Evolutionary conservation across 2,329 filamentous ascomycete genomes (phyloP).

Genomic region (Chaetomium strumarium): DNA sequence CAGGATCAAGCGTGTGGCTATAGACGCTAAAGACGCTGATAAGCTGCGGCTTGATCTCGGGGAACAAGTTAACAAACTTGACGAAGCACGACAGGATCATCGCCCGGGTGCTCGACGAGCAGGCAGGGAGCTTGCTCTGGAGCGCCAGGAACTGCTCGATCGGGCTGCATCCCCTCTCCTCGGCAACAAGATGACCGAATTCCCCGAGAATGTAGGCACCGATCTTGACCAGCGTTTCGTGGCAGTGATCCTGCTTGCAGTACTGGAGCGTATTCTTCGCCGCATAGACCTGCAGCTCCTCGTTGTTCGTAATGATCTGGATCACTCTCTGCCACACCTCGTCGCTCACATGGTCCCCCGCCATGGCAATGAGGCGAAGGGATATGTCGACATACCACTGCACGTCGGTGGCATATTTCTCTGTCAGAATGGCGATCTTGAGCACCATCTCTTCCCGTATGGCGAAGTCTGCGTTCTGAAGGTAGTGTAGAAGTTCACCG

Average conservation of each 20-base stretch:
- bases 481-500: conserved; percentile 84
- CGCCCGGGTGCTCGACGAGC: conserved; percentile 81
- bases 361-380: conserved; percentile 87
- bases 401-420: conserved; percentile 96
- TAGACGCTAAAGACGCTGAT: conserved; percentile 86
- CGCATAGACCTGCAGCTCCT: conserved; percentile 94
- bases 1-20: conserved; percentile 89
- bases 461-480: conserved; percentile 94
- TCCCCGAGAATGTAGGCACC: conserved; percentile 93
- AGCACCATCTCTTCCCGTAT: conserved; percentile 99
- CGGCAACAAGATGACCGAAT: conserved; percentile 93
- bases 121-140: conserved; percentile 81
- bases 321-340: conserved; percentile 99
- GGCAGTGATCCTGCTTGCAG: conserved; percentile 85
- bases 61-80: conserved; percentile 97
- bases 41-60: conserved; percentile 94
- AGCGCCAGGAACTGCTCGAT: conserved; percentile 96
- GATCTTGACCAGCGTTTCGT: conserved; percentile 97
- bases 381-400: conserved; percentile 99
- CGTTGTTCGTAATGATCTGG: conserved; percentile 98
- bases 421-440: conserved; percentile 96
- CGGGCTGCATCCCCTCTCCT: conserved; percentile 84
- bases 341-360: conserved; percentile 96
- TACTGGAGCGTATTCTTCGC: conserved; percentile 90
- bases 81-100: conserved; percentile 94